Percentiles rank a stretch among this genome's conserved stretches.
Conservation (phyloP, 2,329 filamentous ascomycete species). For the Zymoseptoria crescenta region DNA sequence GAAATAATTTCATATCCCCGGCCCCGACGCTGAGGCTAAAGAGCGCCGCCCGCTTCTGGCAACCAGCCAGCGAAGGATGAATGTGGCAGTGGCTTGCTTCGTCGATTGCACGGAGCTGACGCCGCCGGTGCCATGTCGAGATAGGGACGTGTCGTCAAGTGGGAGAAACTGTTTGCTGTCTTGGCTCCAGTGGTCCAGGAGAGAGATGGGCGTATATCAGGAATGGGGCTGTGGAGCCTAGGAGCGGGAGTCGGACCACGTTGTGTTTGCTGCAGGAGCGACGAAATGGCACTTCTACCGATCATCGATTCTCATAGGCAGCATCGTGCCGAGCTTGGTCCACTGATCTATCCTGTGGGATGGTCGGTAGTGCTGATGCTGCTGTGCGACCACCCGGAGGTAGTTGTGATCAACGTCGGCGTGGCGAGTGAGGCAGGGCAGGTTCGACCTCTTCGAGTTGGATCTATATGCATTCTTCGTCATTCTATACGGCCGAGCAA, state of each 20-base stretch:
- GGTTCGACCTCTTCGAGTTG: too few relatives aligned
- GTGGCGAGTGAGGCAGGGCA: too few relatives aligned
- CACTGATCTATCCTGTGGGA: neutral
- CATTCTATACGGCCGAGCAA: neutral
- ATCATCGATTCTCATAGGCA: neutral
- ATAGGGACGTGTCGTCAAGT: neutral
- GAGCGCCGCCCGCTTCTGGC: neutral
- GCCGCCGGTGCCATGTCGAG: neutral
- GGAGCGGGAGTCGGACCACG: neutral
- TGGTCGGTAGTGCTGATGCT: neutral
- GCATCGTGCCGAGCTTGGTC: neutral
- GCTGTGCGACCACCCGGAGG: neutral
- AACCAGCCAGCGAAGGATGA: neutral
- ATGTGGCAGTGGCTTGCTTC: neutral
- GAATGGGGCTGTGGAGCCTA: neutral
- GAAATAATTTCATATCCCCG: neutral
- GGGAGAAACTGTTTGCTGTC: neutral
- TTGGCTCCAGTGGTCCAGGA: neutral
- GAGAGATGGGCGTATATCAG: neutral
- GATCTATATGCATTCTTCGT: too few relatives aligned
- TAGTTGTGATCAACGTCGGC: too few relatives aligned
- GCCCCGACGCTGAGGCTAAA: neutral
- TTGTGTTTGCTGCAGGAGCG: neutral
- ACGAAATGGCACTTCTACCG: neutral
- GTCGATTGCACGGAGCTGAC: neutral